Evolutionary conservation across 1,139 yeast species (phyloP), one percentile per base, ranked within the genome.

Genomic region (Yamadazyma blattariae): DNA sequence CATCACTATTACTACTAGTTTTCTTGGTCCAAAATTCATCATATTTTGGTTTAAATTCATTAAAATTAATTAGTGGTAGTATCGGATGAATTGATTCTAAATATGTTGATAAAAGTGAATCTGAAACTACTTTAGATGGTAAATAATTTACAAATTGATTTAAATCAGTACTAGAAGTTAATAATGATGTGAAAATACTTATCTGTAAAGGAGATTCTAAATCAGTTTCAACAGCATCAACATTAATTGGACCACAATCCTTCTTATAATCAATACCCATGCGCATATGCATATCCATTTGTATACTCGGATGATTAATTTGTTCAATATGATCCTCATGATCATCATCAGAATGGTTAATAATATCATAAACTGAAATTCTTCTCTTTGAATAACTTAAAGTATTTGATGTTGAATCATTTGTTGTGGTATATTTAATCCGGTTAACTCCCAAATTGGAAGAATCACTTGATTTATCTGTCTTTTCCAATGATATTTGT

Each of bases 81-180:
- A 41, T 17, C 2, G 45, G 42, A 20, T 41, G 45, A 10, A 41
- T 37, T 5, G 41, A 35, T 6, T 19, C 22, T 19, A 34, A 27
- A 20, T 39, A 41, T 16, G 41, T 28, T 9, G 25, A 22, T 23
- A 39, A 33, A 14, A 39, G 27, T 5, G 21, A 14, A 33, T 41
- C 43, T 18, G 37, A 36, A 5, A 21, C 18, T 7, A 18, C 23
- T 24, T 30, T 37, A 4, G 32, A 37, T 3, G 41, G 43, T 7
- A 39, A 18, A 27, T 28, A 39, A 11, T n/a, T n/a, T n/a, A n/a
- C n/a, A n/a, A n/a, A n/a, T n/a, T n/a, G n/a, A n/a, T n/a, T n/a
- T n/a, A n/a, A n/a, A n/a, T n/a, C n/a, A n/a, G n/a, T n/a, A n/a
- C n/a, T n/a, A n/a, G n/a, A n/a, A n/a, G n/a, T n/a, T n/a, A n/a